These are phyloP conservation scores for Paspalum vaginatum DNA, from an alignment of 176 grass and related monocot species.

Conservation along the genomic window DNA sequence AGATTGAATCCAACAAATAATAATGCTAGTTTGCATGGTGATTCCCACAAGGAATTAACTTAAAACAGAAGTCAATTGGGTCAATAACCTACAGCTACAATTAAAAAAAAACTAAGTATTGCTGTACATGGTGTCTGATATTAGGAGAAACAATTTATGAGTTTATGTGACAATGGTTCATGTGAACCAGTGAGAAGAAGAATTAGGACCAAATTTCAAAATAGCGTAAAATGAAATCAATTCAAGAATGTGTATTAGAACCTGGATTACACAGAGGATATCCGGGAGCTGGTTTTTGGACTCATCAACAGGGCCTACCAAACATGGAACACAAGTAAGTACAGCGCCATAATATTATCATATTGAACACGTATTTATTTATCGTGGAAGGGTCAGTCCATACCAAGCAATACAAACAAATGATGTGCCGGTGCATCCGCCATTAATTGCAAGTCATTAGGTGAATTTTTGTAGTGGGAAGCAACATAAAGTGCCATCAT, in stretches of 20 bases:
- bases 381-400: background rate
- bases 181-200: background rate
- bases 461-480: constrained; percentile 99
- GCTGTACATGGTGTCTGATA: background rate
- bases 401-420: constrained; percentile 99
- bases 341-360: background rate
- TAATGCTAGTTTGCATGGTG: background rate
- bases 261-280: constrained; percentile 98
- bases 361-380: background rate
- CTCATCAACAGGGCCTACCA: constrained; percentile 82
- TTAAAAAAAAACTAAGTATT: background rate
- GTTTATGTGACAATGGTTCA: constrained; percentile 21
- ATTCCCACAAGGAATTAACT: background rate
- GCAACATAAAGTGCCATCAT: constrained; percentile 99
- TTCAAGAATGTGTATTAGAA: constrained; percentile 37
- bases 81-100: background rate
- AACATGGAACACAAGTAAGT: constrained; percentile 29
- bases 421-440: constrained; percentile 96
- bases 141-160: background rate
- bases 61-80: background rate
- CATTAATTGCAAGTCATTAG: constrained; percentile 99
- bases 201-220: background rate
- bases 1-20: background rate
- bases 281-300: constrained; percentile 91
- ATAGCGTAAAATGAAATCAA: constrained; percentile 15